These are phyloP conservation scores for Rickenella mellea DNA, from an alignment of 768 basidiomycete genomes.

Conservation along the genomic window DNA sequence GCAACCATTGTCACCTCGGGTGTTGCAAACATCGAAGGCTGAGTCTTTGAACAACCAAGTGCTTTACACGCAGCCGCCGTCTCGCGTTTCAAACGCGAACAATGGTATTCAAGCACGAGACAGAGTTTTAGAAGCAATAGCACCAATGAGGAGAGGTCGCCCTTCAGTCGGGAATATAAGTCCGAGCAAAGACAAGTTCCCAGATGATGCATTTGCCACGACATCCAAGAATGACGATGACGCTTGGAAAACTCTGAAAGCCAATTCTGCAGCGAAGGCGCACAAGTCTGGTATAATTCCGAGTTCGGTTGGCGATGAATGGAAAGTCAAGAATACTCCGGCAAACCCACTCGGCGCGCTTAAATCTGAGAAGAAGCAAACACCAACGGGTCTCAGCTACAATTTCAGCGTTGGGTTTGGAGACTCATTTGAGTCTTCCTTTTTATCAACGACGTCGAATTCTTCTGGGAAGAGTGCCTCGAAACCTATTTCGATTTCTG, in stretches of 20 bases:
- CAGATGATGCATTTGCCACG: constrained; percentile 2
- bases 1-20: constrained; percentile 4
- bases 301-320: constrained; percentile 13
- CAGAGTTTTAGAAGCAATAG: constrained; percentile 70
- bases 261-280: constrained; percentile 3
- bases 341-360: background rate
- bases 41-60: no score
- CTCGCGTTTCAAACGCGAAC: constrained; percentile 25
- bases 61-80: no score
- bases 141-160: constrained; percentile 68
- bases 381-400: background rate
- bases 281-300: constrained; percentile 19
- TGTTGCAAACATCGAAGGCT: constrained; percentile 4
- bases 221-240: constrained; percentile 35
- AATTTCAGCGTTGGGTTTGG: constrained; percentile 37
- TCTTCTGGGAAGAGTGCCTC: constrained; percentile 2
- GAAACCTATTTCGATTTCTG: constrained; percentile 5
- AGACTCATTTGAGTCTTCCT: constrained; percentile 39
- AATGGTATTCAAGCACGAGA: constrained; percentile 64
- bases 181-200: constrained; percentile 10
- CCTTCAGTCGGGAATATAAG: no score
- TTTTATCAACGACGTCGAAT: constrained; percentile 12
- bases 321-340: constrained; percentile 23
- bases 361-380: background rate
- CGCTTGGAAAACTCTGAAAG: constrained; percentile 35